These are phyloP conservation scores for Eucalyptus pauciflora DNA, from an alignment of 345 rosid genomes.

Conservation along the genomic window DNA sequence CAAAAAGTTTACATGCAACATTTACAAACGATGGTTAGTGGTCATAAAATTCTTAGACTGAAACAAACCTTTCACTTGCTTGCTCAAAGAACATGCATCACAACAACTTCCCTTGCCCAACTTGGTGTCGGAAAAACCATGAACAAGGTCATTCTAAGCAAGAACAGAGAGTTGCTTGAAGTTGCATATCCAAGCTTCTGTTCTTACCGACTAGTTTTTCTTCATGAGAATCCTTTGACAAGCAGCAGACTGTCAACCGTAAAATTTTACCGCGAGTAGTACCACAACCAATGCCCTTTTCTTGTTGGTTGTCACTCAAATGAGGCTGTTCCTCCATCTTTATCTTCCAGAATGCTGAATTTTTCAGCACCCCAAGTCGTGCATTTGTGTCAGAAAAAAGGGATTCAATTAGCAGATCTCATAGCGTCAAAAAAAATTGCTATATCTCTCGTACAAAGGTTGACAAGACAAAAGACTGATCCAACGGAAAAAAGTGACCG, in stretches of 20 bases:
- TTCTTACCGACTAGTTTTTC: not conserved
- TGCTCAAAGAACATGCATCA: not conserved
- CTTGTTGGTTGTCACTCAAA: not conserved
- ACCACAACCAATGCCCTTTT: not conserved
- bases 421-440: not conserved
- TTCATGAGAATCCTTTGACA: not conserved
- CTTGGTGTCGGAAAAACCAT: not conserved
- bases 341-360: not conserved
- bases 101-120: not conserved
- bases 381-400: not conserved
- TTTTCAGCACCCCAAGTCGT: not conserved
- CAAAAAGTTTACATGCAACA: not conserved
- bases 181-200: not conserved
- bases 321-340: not conserved
- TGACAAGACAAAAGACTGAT: not conserved
- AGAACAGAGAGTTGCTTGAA: not conserved
- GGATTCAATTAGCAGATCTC: not conserved
- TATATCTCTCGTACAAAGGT: not conserved
- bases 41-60: not conserved
- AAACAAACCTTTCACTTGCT: not conserved
- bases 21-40: not conserved
- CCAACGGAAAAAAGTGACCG: not conserved
- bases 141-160: not conserved
- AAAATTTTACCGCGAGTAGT: not conserved
- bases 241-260: not conserved